Evolutionary conservation across 805 yeast genomes (phyloP).

Genomic region (Kodamaea neixiangensis): DNA sequence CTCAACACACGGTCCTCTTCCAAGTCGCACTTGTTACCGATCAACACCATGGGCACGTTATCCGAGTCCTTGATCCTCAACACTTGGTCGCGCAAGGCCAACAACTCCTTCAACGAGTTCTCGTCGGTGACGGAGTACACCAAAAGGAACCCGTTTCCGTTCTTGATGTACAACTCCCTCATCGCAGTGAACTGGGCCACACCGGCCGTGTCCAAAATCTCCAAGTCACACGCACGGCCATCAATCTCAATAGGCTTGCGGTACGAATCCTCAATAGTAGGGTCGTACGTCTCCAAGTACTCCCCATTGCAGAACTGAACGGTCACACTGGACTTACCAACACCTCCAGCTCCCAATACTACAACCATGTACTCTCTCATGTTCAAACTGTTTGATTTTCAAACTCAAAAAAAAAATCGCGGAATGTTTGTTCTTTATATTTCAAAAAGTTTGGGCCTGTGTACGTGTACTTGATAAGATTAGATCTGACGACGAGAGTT

Average conservation of each 20-base stretch:
- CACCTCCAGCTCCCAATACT: constrained; percentile 96
- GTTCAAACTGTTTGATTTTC: constrained; percentile 2
- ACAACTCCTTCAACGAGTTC: constrained; percentile 71
- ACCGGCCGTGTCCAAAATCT: constrained; percentile 64
- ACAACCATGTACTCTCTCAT: constrained; percentile 78
- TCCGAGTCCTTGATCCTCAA: constrained; percentile 74
- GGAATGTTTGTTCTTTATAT: constrained; percentile 8
- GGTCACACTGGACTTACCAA: constrained; percentile 91
- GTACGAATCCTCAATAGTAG: constrained; percentile 96
- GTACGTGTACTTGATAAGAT: constrained; percentile 6
- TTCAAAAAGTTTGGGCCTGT: background rate
- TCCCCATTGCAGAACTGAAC: constrained; percentile 91
- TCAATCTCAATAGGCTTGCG: constrained; percentile 86
- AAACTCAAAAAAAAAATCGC: constrained; percentile 9
- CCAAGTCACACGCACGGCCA: constrained; percentile 82
- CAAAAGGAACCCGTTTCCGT: constrained; percentile 73
- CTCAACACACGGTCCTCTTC: constrained; percentile 71
- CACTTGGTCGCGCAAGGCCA: constrained; percentile 81
- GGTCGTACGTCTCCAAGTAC: constrained; percentile 89
- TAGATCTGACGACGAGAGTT: constrained; percentile 8
- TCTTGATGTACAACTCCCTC: constrained; percentile 85
- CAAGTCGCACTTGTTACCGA: constrained; percentile 90
- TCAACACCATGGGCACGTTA: constrained; percentile 83
- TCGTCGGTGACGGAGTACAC: constrained; percentile 63
- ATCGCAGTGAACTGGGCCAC: constrained; percentile 91